A percentile compares a stretch with the other conserved stretches of the same genome.
phyloP scores from a whole-genome alignment of 306 rosid species.

The Abrus pulchellus region DNA sequence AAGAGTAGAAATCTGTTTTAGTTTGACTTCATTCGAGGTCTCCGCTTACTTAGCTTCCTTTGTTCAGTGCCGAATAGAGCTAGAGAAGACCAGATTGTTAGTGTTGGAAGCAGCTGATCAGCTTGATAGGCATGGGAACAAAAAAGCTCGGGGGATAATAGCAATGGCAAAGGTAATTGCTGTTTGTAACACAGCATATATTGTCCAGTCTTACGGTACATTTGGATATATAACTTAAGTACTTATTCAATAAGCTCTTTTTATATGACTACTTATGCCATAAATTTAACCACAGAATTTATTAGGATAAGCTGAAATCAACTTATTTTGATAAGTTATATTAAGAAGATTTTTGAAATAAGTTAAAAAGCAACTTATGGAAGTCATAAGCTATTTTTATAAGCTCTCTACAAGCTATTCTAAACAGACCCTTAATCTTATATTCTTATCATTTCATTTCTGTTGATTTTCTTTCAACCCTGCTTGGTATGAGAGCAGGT shows the following conservation, averaged over 20 bases:
- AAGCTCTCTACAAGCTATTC: too few species aligned
- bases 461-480: slow-evolving; percentile 17
- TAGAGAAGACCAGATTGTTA: slow-evolving; percentile 82
- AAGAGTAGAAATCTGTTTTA: background rate
- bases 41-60: slow-evolving; percentile 32
- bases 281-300: too few species aligned
- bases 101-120: slow-evolving; percentile 96
- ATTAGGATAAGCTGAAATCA: too few species aligned
- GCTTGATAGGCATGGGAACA: slow-evolving; percentile 90
- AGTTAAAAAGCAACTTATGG: too few species aligned
- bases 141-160: slow-evolving; percentile 82
- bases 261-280: too few species aligned
- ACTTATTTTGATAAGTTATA: too few species aligned
- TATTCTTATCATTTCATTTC: slow-evolving; percentile 25
- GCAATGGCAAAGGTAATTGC: slow-evolving; percentile 95
- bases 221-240: too few species aligned
- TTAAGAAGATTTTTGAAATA: too few species aligned
- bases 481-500: slow-evolving; percentile 65
- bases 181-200: slow-evolving; percentile 25
- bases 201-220: background rate
- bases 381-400: too few species aligned
- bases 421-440: too few species aligned
- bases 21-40: background rate
- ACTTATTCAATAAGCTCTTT: too few species aligned
- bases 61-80: slow-evolving; percentile 86